Percentiles rank a stretch among this genome's conserved stretches.
Evolutionary conservation across 345 rosid species (phyloP).

Genomic region (Rhizophora mangle): DNA sequence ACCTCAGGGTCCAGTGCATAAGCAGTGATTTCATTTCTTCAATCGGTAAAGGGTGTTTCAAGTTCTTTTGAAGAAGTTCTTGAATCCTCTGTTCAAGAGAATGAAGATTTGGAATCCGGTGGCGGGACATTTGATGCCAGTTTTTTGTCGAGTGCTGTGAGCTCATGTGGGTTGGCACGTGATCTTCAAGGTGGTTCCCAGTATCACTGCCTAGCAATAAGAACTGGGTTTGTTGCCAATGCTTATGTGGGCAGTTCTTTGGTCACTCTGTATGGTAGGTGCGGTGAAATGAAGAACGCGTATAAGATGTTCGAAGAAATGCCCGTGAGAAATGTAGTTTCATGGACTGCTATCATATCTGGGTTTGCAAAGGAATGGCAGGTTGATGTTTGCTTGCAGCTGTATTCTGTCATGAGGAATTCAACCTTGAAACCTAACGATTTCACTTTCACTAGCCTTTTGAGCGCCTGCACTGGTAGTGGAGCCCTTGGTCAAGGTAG

Average conservation of each 20-base stretch:
- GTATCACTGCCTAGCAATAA: constrained; percentile 57
- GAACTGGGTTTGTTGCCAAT: constrained; percentile 50
- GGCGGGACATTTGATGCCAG: constrained; percentile 34
- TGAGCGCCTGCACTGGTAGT: constrained; percentile 76
- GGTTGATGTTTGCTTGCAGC: constrained; percentile 52
- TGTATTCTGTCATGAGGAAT: constrained; percentile 59
- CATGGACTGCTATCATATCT: constrained; percentile 80
- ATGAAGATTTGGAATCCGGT: constrained; percentile 19
- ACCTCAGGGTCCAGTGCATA: constrained; percentile 6
- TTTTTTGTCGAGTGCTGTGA: constrained; percentile 55
- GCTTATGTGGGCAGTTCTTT: constrained; percentile 72
- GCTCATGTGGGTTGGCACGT: constrained; percentile 46
- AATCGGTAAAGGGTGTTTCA: constrained; percentile 16
- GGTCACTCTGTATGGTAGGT: constrained; percentile 50
- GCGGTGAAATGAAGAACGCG: constrained; percentile 40
- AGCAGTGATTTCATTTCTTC: constrained; percentile 14
- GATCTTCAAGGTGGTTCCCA: constrained; percentile 52
- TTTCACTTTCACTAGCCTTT: constrained; percentile 65
- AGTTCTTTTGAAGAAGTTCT: constrained; percentile 34
- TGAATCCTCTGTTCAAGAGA: constrained; percentile 7
- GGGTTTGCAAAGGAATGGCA: constrained; percentile 77
- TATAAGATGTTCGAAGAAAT: constrained; percentile 69
- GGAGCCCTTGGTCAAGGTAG: constrained; percentile 84
- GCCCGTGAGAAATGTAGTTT: constrained; percentile 73
- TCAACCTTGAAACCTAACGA: constrained; percentile 59